These are phyloP conservation scores for Hypoxylon sp. DNA, from an alignment of 2,329 filamentous ascomycete species.

Conservation along the genomic window DNA sequence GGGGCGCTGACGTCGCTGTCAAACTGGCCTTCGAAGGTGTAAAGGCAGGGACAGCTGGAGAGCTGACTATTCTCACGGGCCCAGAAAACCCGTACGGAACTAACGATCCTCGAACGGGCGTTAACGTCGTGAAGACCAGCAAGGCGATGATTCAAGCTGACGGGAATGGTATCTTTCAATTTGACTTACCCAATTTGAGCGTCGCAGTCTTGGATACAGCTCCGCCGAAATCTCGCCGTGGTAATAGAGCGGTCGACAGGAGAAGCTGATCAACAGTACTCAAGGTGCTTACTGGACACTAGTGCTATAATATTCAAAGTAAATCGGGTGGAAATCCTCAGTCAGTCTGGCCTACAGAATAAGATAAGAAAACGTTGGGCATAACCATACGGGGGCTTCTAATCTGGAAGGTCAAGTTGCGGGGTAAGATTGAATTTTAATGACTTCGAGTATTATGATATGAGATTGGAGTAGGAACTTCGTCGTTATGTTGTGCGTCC, in stretches of 20 bases:
- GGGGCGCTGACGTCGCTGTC: slow-evolving; percentile 59
- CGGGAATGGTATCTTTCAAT: slow-evolving; percentile 62
- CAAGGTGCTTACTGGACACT: no score
- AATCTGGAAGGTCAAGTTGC: neutral
- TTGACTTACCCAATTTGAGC: slow-evolving; percentile 66
- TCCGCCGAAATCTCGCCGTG: slow-evolving; percentile 12
- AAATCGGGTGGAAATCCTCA: neutral
- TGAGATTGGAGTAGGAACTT: neutral
- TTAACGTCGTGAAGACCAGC: slow-evolving; percentile 63
- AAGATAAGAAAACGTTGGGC: neutral
- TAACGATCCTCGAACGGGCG: slow-evolving; percentile 59
- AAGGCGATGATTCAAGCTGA: slow-evolving; percentile 57
- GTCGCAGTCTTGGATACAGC: slow-evolving; percentile 66
- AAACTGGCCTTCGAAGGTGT: slow-evolving; percentile 61
- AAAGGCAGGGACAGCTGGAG: slow-evolving; percentile 54
- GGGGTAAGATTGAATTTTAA: neutral
- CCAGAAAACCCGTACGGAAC: slow-evolving; percentile 57
- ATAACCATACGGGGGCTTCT: neutral
- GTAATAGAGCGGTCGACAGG: slow-evolving; percentile 9
- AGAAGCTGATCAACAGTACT: neutral
- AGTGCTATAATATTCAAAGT: no score
- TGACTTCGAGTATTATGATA: neutral
- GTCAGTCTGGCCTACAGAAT: neutral
- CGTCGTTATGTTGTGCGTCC: neutral
- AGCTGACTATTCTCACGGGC: slow-evolving; percentile 61